These are phyloP conservation scores for Clausena lansium DNA, from an alignment of 345 rosid species.

Conservation along the genomic window DNA sequence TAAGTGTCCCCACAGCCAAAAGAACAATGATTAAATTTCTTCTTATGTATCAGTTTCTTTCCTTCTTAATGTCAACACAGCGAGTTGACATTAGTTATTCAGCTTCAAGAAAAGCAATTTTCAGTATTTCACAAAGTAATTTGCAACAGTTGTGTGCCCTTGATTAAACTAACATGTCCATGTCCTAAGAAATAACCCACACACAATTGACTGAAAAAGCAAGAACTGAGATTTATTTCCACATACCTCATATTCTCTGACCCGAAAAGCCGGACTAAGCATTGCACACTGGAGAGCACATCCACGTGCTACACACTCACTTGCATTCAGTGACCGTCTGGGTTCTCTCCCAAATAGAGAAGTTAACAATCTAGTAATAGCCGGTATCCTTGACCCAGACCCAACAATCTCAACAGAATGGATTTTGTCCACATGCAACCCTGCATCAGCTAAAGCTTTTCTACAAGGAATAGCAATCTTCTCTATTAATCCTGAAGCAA, in stretches of 20 bases:
- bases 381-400: constrained; percentile 64
- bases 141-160: neutral
- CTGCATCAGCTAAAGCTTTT: constrained; percentile 48
- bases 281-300: constrained; percentile 68
- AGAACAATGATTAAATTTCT: neutral
- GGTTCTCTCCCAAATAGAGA: constrained; percentile 56
- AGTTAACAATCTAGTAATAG: constrained; percentile 39
- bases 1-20: neutral
- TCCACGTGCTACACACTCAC: constrained; percentile 69
- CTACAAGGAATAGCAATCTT: constrained; percentile 43
- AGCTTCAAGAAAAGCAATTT: neutral
- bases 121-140: neutral
- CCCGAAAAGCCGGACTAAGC: constrained; percentile 59
- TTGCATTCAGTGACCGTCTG: constrained; percentile 51
- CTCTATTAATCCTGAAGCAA: constrained; percentile 42
- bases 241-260: constrained; percentile 59
- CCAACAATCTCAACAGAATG: constrained; percentile 61
- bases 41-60: neutral
- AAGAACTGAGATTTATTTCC: neutral
- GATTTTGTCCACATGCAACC: constrained; percentile 38
- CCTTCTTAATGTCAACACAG: neutral
- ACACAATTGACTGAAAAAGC: neutral
- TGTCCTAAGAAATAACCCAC: neutral
- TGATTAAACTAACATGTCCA: neutral
- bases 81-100: neutral